These are phyloP conservation scores for Pichia cactophila DNA, from an alignment of 1,139 yeast species.

Conservation along the genomic window DNA sequence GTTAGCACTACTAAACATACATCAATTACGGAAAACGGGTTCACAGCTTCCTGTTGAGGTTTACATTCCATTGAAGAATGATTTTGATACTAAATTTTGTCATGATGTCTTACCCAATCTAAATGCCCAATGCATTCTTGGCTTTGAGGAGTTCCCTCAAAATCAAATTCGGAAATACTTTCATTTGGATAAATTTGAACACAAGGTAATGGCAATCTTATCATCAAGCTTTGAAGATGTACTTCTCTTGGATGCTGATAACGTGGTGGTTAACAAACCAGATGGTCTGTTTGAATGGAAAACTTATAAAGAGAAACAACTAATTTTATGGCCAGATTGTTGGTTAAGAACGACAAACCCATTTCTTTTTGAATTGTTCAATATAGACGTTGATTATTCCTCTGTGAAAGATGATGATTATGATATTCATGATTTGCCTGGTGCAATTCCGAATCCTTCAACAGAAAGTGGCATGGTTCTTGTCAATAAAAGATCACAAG, in stretches of 20 bases:
- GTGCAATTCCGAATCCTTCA: constrained; percentile 55
- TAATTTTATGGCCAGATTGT: constrained; percentile 64
- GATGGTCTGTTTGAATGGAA: constrained; percentile 40
- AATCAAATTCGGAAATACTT: constrained; percentile 29
- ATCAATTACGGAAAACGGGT: constrained; percentile 44
- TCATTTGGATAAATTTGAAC: constrained; percentile 46
- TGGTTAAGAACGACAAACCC: constrained; percentile 64
- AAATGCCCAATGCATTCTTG: constrained; percentile 38
- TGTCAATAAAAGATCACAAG: constrained; percentile 45
- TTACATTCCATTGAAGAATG: constrained; percentile 44
- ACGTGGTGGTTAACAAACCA: constrained; percentile 49
- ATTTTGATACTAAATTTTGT: constrained; percentile 44
- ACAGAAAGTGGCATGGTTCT: constrained; percentile 59
- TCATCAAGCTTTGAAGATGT: constrained; percentile 53
- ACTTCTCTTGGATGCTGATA: constrained; percentile 61
- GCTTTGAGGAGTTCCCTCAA: constrained; percentile 26
- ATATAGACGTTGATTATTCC: constrained; percentile 29
- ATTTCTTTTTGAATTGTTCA: constrained; percentile 48
- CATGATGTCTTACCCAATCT: constrained; percentile 36
- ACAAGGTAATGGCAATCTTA: constrained; percentile 53
- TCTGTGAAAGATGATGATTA: constrained; percentile 26
- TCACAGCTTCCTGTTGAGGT: constrained; percentile 54
- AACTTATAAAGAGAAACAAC: constrained; percentile 28
- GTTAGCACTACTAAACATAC: constrained; percentile 45
- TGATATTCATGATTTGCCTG: constrained; percentile 48